Evolutionary conservation across 2,329 filamentous ascomycete species (phyloP), one percentile per base, ranked within the genome.

Genomic region (Alternaria solani): DNA sequence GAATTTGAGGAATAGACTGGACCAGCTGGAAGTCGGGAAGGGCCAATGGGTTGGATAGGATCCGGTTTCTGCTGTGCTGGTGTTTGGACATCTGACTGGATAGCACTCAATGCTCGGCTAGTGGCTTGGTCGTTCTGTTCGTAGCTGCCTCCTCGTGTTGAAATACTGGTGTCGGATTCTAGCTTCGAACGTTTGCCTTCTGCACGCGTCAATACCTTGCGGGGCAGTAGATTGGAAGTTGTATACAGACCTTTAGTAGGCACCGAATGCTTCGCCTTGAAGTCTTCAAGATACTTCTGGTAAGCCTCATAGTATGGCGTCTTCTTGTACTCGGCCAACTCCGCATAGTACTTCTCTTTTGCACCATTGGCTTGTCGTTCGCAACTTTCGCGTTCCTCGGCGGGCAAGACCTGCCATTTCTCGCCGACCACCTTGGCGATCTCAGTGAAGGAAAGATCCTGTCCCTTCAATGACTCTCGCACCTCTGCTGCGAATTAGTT

Each of bases 391-490:
- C 91, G 91, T 66, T 91, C 88, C 1, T 82, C 78, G 0, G 87
- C 83, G 2, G 86, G 82, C 8, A 94, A 79, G 53, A 87, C 89
- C 73, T 94, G 91, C 91, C 91, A 94, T 71, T 91, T 87, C 72
- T 94, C 91, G 7, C 91, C 91, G 1, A 94, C 91, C 1, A 93
- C 81, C 71, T 94, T 94, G 11, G 91, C 91, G 64, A 94, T 93
- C 71, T 94, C 91, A 1, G 91, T 93, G 69, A 95, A 95, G 1
- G 89, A 91, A 5, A 94, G 80, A 48, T 90, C 91, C 59, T 91
- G 88, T 4, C 88, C 90, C 73, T 91, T 93, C 25, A 94, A 79
- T 23, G 91, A 87, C 69, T 94, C 92, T 69, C 92, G 87, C 79
- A 93, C 90, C 78, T 91, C 89, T 91, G 65, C 0, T 41, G 12